Base-by-base conservation (phyloP, 2,329 filamentous ascomycete species). In the Sporothrix euskadiensis region DNA sequence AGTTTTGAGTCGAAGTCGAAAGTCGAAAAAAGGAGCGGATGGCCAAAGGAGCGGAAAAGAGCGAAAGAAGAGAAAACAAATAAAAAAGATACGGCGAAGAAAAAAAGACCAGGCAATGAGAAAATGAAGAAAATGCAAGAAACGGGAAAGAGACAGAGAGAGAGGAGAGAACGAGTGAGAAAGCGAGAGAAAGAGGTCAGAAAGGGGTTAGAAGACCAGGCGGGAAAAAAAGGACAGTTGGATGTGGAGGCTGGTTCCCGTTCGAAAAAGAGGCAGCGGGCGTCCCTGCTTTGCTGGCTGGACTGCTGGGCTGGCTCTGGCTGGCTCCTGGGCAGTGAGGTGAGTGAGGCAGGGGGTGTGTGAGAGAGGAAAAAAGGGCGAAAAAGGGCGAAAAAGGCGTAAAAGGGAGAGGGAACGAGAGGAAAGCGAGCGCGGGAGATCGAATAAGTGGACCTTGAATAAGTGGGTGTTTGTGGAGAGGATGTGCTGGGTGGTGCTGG, bases 391-490 rank as follows among this genome's bases (percentile, higher is more conserved):
- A 22, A 61, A 59, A 26, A 49, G 35, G 35, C 32, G 30, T 14
- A n/a, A 8, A 65, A 52, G 26, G 39, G 49, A 56, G 41, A 57
- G 66, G 66, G 69, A 66, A 41, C 39, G 35, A 68, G 52, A 63
- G 63, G 54, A 71, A 47, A 47, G 35, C 69, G 57, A 71, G 47
- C 57, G 71, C 56, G 44, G 68, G 72, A 73, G 57, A 68, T 65
- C 56, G 66, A 54, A 69, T 69, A 69, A 69, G 66, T 68, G 65
- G 66, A 26, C 26, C 26, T 65, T 47, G 66, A 54, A 69, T 69
- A 69, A 69, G 66, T 68, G 65, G 66, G 66, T 9, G 22, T 54
- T 54, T 39, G 61, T 57, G 41, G 71, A 57, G 47, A 68, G 65
- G 65, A 44, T 68, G 65, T 68, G 44, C 44, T 52, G 65, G 63